Percentiles rank a stretch among this genome's conserved stretches.
Conservation (phyloP, 2,329 filamentous ascomycete species). For the Pseudogymnoascus sp. region DNA sequence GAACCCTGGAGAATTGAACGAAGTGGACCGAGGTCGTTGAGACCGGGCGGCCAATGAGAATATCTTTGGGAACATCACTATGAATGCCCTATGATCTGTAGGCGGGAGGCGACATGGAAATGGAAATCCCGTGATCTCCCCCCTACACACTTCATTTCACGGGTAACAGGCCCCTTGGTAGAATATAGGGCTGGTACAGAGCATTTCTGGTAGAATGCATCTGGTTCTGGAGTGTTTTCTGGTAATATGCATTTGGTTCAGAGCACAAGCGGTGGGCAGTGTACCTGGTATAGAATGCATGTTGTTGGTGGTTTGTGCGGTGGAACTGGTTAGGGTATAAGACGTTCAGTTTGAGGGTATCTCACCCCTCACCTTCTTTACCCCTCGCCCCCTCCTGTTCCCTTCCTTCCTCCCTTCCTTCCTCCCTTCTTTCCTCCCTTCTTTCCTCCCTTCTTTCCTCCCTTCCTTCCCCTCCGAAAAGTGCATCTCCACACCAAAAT, state of each 20-base stretch:
- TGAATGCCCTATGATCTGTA: background rate
- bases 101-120: background rate
- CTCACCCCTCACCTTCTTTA: background rate
- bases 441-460: background rate
- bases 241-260: background rate
- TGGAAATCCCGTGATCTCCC: background rate
- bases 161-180: background rate
- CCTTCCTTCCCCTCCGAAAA: background rate
- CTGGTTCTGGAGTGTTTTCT: background rate
- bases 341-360: conserved; percentile 1
- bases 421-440: background rate
- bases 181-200: background rate
- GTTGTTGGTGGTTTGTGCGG: background rate
- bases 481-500: background rate
- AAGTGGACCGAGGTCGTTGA: background rate
- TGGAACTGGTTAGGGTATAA: background rate
- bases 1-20: background rate
- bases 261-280: background rate
- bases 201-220: background rate
- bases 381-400: background rate
- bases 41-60: background rate
- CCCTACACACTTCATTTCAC: background rate
- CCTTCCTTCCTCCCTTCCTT: background rate
- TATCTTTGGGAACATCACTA: background rate
- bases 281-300: background rate